These are phyloP conservation scores for Aegilops speltoides DNA, from an alignment of 176 grass and related monocot genomes.

Conservation along the genomic window DNA sequence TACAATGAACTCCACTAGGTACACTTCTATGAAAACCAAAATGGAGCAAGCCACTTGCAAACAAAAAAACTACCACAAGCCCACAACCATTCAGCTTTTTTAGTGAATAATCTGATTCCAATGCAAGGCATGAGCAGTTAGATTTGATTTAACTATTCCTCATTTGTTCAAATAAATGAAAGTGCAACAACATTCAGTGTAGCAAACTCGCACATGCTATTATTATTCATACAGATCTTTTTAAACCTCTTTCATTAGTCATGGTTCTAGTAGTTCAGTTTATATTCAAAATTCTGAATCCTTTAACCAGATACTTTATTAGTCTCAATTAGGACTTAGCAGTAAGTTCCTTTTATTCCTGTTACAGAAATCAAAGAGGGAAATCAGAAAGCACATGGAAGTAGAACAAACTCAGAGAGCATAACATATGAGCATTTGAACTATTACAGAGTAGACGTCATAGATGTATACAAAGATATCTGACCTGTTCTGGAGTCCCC, in stretches of 20 bases:
- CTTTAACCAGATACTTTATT: not conserved
- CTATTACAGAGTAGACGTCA: not conserved
- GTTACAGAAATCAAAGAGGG: not conserved
- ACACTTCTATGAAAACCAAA: not conserved
- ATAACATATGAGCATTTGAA: not conserved
- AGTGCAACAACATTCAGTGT: not conserved
- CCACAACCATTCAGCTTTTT: not conserved
- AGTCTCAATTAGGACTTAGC: conserved; percentile 5
- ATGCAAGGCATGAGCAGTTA: not conserved
- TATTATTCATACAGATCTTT: not conserved
- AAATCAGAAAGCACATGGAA: conserved; percentile 1
- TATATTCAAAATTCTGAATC: conserved; percentile 18
- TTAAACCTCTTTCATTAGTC: conserved; percentile 2
- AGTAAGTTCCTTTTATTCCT: not conserved
- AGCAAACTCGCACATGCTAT: not conserved
- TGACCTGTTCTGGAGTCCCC: conserved; percentile 87
- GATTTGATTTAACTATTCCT: conserved; percentile 10
- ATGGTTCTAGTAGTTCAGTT: conserved; percentile 6
- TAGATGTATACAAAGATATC: conserved; percentile 4
- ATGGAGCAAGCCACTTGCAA: conserved; percentile 16
- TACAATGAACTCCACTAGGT: not conserved
- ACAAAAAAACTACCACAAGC: conserved; percentile 14
- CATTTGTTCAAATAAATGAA: conserved; percentile 14
- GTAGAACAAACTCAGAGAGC: not conserved
- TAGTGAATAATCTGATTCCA: not conserved